phyloP scores from a whole-genome alignment of 225 moss, liverwort and hornwort species.

The Antitrichia curtipendula region DNA sequence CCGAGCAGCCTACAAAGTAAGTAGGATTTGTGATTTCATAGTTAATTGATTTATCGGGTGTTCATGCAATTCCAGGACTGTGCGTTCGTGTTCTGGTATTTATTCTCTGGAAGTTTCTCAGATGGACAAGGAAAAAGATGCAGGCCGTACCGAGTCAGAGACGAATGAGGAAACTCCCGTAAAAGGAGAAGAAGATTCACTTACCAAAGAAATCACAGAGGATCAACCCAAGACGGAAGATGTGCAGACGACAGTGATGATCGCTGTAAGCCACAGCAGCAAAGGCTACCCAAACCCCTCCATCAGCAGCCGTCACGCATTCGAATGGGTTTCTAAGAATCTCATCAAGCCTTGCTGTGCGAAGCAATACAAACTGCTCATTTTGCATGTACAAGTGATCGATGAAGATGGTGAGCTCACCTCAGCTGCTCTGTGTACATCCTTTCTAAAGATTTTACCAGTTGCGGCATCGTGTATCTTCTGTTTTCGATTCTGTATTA shows the following conservation, averaged over 20 bases:
- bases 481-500: not conserved
- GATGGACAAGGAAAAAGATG: constrained; percentile 12
- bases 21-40: not conserved
- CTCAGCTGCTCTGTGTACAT: not conserved
- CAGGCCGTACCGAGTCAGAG: not conserved
- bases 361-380: constrained; percentile 52
- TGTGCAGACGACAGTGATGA: constrained; percentile 34
- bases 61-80: not conserved
- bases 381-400: constrained; percentile 71
- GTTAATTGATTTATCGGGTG: not conserved
- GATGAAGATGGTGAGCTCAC: constrained; percentile 72
- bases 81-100: not conserved
- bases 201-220: not conserved
- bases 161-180: not conserved
- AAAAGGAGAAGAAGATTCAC: not conserved
- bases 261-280: constrained; percentile 55
- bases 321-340: constrained; percentile 59
- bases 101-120: not conserved
- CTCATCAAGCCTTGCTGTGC: constrained; percentile 54
- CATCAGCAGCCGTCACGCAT: constrained; percentile 72
- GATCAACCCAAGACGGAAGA: not conserved
- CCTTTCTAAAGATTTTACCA: not conserved
- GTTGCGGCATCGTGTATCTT: not conserved
- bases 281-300: constrained; percentile 87
- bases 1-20: not conserved